A percentile compares a stretch with the other conserved stretches of the same genome.
Conservation (phyloP, 1,139 yeast genomes). For the Sugiyamaella paludigena region DNA sequence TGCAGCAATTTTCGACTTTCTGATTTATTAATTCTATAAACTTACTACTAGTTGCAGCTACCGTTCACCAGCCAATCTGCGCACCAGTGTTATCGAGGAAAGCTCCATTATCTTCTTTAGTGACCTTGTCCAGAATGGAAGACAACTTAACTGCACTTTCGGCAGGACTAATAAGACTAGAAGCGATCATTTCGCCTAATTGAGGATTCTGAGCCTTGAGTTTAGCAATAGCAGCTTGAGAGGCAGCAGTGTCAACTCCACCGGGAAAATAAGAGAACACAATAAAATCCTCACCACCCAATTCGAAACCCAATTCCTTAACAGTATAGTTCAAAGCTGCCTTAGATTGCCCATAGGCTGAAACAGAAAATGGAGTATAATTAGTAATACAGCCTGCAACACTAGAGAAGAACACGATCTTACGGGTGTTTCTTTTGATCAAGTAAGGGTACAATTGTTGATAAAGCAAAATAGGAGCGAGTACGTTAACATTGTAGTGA, state of each 20-base stretch:
- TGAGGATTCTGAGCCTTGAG: constrained; percentile 1
- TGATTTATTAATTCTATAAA: too few relatives aligned
- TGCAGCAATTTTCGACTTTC: too few relatives aligned
- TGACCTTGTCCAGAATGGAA: constrained; percentile 10
- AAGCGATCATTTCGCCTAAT: neutral
- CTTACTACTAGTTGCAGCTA: too few relatives aligned
- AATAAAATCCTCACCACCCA: constrained; percentile 28
- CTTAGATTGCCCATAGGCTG: constrained; percentile 40
- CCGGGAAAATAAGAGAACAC: constrained; percentile 39
- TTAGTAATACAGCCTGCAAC: constrained; percentile 31
- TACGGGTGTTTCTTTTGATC: constrained; percentile 22
- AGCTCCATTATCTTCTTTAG: constrained; percentile 13
- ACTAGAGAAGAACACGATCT: constrained; percentile 30
- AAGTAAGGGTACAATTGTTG: constrained; percentile 29
- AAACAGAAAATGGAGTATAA: constrained; percentile 18
- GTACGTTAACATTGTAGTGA: constrained; percentile 25
- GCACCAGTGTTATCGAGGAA: constrained; percentile 18
- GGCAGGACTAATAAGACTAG: neutral
- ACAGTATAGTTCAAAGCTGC: constrained; percentile 38
- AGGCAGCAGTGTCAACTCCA: constrained; percentile 36
- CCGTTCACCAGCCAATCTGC: too few relatives aligned
- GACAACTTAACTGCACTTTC: constrained; percentile 16
- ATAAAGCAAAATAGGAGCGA: constrained; percentile 30
- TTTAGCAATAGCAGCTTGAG: constrained; percentile 9
- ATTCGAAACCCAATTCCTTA: constrained; percentile 30